Evolutionary conservation across 2,329 filamentous ascomycete species (phyloP), one percentile per base, ranked within the genome.

Genomic region (Pseudogymnoascus sp.): DNA sequence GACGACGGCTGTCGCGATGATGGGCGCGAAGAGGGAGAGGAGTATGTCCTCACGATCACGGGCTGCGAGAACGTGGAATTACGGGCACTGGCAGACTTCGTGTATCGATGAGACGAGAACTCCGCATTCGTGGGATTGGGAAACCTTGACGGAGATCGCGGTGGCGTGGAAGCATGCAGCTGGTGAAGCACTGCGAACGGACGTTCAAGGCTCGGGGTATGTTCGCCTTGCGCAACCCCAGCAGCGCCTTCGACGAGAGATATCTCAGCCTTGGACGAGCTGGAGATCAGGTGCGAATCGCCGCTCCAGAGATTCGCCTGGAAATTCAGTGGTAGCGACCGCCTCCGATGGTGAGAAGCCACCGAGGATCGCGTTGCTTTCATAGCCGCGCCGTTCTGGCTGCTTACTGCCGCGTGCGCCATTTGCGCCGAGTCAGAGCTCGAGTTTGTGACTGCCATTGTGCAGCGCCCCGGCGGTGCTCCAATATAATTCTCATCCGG

Each of bases 1-100:
- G 28, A 37, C 65, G 25, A 66, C 62, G 16, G 69, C 42, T 72
- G 67, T 56, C 67, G 65, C 62, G 70, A 70, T 40, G 70, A 67
- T 34, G 72, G 71, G 2, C 65, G 69, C 34, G 77, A 75, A 18
- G 74, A 72, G 11, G 74, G 67, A 1, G 78, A 80, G 46, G 82
- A 84, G 70, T 88, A 87, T 59, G 84, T 87, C 64, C 84, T 80
- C 23, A 88, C 85, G 40, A 88, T 82, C 63, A 88, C 84, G n/a
- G 85, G 85, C 66, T 87, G 84, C 2, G 82, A 86, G 69, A 84
- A 86, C 40, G 84, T 86, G 67, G 78, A 69, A 68, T 83, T 73
- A 76, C 84, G 69, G 59, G 84, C 79, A 9, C 81, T 80, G 11
- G 80, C 80, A 23, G 82, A 82, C 72, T 84, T 82, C 64, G 81